A percentile compares a stretch with the other conserved stretches of the same genome.
Evolutionary conservation across 441 rosid genomes (phyloP).

Genomic region (Corymbia calophylla): DNA sequence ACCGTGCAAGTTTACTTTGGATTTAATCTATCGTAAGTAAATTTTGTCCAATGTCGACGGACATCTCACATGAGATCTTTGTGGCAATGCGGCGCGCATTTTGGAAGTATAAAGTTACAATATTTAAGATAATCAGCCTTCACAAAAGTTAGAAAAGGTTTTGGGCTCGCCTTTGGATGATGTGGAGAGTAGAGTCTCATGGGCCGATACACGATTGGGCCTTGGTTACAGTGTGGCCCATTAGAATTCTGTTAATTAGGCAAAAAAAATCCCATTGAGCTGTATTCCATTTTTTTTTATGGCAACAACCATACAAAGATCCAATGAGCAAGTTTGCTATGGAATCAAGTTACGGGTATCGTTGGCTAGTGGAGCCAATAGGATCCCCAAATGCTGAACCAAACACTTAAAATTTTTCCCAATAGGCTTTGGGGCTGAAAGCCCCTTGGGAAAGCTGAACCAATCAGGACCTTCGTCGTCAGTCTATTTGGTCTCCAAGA

Average conservation of each 20-base stretch:
- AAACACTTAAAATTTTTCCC: too few relatives aligned
- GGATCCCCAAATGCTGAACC: too few relatives aligned
- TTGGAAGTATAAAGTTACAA: background rate
- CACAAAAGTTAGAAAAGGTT: background rate
- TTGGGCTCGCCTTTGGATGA: background rate
- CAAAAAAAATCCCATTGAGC: background rate
- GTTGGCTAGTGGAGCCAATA: background rate
- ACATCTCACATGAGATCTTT: too few relatives aligned
- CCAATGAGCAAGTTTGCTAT: background rate
- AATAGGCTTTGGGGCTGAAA: too few relatives aligned
- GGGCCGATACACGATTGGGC: background rate
- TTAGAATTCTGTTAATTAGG: background rate
- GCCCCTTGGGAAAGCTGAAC: too few relatives aligned
- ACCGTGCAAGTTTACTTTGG: background rate
- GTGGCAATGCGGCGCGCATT: background rate
- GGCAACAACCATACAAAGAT: background rate
- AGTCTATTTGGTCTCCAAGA: background rate
- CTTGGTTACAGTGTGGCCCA: background rate
- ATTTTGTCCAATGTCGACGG: background rate
- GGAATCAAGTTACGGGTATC: background rate
- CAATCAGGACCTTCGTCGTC: too few relatives aligned
- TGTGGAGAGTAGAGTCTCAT: background rate
- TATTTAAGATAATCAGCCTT: background rate
- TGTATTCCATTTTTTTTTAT: background rate
- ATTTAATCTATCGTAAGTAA: background rate